Base-by-base conservation (phyloP, 257 asterid genomes). In the Primulina huaijiensis region DNA sequence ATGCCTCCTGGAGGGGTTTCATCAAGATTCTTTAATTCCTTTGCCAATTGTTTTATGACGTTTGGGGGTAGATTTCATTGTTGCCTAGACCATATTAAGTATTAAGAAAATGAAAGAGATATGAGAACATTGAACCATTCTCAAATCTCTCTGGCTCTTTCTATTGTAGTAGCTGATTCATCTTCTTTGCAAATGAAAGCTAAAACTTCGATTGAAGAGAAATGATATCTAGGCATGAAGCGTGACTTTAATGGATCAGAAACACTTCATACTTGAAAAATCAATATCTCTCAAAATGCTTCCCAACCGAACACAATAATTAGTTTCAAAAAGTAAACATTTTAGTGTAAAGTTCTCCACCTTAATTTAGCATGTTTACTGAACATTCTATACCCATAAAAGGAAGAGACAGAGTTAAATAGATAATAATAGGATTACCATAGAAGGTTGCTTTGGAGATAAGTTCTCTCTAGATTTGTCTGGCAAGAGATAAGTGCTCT, bases 1-100 rank as follows among this genome's bases (percentile, higher is more conserved):
- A 93, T 93, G 80, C 99, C 99, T 79, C 90, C 97, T 0, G 98
- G 98, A 65, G 98, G 98, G 76, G 92, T 83, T 74, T 93, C 98
- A 75, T 90, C 72, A 35, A 93, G 96, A 83, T 89, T 93, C 92
- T 93, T 93, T 73, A 90, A 78, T 83, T 93, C 99, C 84, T 81
- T 90, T 2, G 90, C 99, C 82, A 93, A 80, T 79, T 84, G 97
- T 75, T 86, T 93, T 50, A 93, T 87, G 69, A 93, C 98, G 38
- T 89, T 93, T 34, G 99, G 99, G 8, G 99, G 97, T 65, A 93
- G 92, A 78, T 93, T 93, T 84, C 89, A 96, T 93, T 7, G 96
- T 90, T 63, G 99, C 96, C 99, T 92, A 64, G 67, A 71, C 65
- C 77, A 69, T 5, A 68, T 60, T 58, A 62, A 63, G 69, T 5